Percentiles rank a stretch among this genome's conserved stretches.
Conservation (phyloP, 2,329 filamentous ascomycete genomes). For the Aspergillus versicolor region DNA sequence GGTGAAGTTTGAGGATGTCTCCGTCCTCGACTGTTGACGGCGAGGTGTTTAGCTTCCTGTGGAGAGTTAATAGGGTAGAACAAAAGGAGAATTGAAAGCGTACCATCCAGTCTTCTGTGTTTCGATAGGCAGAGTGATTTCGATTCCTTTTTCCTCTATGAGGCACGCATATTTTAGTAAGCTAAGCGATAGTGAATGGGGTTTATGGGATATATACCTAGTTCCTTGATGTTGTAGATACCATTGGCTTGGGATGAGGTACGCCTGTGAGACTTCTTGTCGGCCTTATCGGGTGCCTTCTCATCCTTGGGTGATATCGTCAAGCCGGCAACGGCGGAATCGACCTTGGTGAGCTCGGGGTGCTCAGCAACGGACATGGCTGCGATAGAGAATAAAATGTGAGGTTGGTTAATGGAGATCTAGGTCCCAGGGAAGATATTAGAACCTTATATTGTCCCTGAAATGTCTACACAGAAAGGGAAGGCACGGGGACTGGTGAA, state of each 20-base stretch:
- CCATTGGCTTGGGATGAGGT: conserved; percentile 71
- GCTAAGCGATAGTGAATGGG: background rate
- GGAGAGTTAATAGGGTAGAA: conserved; percentile 3
- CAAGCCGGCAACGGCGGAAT: conserved; percentile 83
- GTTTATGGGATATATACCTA: conserved; percentile 62
- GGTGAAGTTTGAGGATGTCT: conserved; percentile 75
- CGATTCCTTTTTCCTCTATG: conserved; percentile 32
- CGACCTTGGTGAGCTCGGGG: conserved; percentile 75
- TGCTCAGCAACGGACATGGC: conserved; percentile 59
- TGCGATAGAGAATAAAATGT: conserved; percentile 7
- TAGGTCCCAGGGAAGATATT: conserved; percentile 6
- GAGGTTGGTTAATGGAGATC: conserved; percentile 1
- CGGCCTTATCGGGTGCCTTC: conserved; percentile 39
- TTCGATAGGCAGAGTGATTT: conserved; percentile 34
- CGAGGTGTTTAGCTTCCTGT: conserved; percentile 92
- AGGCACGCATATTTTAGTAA: background rate
- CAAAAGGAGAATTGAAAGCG: conserved; percentile 3
- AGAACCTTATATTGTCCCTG: conserved; percentile 1
- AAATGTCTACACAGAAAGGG: background rate
- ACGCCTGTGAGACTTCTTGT: conserved; percentile 64
- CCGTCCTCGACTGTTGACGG: conserved; percentile 76
- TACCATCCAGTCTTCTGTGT: conserved; percentile 38
- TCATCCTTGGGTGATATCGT: conserved; percentile 67
- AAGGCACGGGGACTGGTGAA: background rate
- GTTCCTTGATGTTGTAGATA: conserved; percentile 79